Conservation (phyloP, 176 grass and related monocot genomes). For the Tillandsia fasciculata region DNA sequence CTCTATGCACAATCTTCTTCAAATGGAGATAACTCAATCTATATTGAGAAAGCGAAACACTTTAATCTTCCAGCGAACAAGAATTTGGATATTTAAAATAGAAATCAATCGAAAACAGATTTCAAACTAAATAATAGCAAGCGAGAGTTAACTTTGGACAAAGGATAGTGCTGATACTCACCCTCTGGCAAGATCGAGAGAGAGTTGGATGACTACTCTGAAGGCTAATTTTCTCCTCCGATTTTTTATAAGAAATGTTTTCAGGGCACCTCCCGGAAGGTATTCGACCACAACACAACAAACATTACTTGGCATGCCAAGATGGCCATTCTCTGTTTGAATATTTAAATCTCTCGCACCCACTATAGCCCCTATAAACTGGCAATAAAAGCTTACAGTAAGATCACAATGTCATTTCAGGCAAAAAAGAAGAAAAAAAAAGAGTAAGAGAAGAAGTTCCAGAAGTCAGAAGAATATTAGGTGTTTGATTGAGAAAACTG, state of each 20-base stretch:
- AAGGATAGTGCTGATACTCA: slow-evolving; percentile 14
- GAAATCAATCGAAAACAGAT: slow-evolving; percentile 1
- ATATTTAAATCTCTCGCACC: slow-evolving; percentile 89
- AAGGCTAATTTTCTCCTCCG: slow-evolving; percentile 92
- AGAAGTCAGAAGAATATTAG: no score
- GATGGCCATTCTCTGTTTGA: slow-evolving; percentile 80
- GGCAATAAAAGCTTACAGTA: slow-evolving; percentile 21
- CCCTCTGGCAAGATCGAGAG: slow-evolving; percentile 94
- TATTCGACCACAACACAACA: slow-evolving; percentile 96
- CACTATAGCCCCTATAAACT: slow-evolving; percentile 97
- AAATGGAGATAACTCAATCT: slow-evolving; percentile 98
- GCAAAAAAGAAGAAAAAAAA: slow-evolving; percentile 7
- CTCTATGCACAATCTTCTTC: slow-evolving; percentile 93
- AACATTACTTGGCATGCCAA: slow-evolving; percentile 85
- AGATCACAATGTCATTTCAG: slow-evolving; percentile 20
- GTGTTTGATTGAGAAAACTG: no score
- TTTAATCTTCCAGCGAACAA: slow-evolving; percentile 3
- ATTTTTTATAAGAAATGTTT: slow-evolving; percentile 98
- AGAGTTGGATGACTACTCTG: slow-evolving; percentile 81
- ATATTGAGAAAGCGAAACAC: neutral
- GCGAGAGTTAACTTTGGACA: neutral
- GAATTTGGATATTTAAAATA: slow-evolving; percentile 10
- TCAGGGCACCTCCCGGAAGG: slow-evolving; percentile 84
- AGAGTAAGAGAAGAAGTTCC: neutral
- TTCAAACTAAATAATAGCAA: neutral